phyloP scores from a whole-genome alignment of 2,329 filamentous ascomycete genomes.

The Allantophomopsis lycopodina region DNA sequence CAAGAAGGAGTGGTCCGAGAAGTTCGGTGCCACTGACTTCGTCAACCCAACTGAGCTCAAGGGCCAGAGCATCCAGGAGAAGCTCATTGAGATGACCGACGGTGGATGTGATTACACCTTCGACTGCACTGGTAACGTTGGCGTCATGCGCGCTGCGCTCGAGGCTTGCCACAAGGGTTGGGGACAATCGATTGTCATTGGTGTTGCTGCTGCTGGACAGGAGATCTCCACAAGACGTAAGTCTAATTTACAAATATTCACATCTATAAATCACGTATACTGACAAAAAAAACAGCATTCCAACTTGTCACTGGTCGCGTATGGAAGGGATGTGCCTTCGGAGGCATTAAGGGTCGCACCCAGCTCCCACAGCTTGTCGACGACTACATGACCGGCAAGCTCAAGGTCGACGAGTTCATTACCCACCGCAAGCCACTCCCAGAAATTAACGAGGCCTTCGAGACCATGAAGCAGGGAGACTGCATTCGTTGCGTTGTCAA shows the following conservation, averaged over 20 bases:
- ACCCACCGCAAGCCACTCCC: conserved; percentile 78
- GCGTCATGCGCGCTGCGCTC: conserved; percentile 87
- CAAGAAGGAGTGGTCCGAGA: conserved; percentile 85
- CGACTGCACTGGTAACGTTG: conserved; percentile 95
- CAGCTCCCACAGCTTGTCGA: conserved; percentile 78
- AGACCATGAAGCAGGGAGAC: conserved; percentile 90
- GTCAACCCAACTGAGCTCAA: conserved; percentile 79
- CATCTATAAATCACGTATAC: background rate
- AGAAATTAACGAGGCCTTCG: conserved; percentile 82
- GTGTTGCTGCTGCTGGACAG: conserved; percentile 89
- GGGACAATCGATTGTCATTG: conserved; percentile 96
- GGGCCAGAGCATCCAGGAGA: conserved; percentile 74
- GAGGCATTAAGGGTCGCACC: conserved; percentile 92
- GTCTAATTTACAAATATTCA: conserved; percentile 22
- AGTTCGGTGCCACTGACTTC: conserved; percentile 95
- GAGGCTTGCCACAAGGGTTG: conserved; percentile 99
- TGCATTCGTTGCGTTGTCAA: conserved; percentile 91
- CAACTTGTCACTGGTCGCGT: conserved; percentile 95
- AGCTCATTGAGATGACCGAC: conserved; percentile 94
- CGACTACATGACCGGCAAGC: conserved; percentile 77
- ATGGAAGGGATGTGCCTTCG: conserved; percentile 97
- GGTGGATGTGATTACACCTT: conserved; percentile 98
- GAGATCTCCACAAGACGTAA: conserved; percentile 88
- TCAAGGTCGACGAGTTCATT: conserved; percentile 99
- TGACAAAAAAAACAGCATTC: conserved; percentile 52